Evolutionary conservation across 352 stramenopile genomes (phyloP), one percentile per base, ranked within the genome.

Genomic region (Phytophthora foliorum): DNA sequence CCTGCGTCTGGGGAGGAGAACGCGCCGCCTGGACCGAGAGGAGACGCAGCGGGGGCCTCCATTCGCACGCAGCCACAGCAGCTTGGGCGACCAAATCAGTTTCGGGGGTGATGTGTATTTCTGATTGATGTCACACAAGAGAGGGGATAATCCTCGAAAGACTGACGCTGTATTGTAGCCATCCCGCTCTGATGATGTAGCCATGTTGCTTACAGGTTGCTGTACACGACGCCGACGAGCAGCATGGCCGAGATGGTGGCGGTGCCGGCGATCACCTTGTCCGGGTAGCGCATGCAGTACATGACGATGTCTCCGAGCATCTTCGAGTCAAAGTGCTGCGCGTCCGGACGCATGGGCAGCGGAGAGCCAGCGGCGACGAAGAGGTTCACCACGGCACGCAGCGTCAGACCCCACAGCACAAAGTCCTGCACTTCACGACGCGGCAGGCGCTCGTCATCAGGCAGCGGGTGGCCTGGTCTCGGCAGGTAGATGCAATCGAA

Each of bases 371-470:
- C 82, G 16, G 75, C 55, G 6, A 49, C 8, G 46, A 92, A 84
- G 13, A 96, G 46, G 17, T 88, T 69, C 24, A 78, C 66, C 44
- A 94, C 74, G 51, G 90, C 91, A 54, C 81, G 82, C 38, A 94
- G 78, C 29, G 88, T 96, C 49, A 96, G 70, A 0, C 88, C 88
- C 88, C 88, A 96, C n/a, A 96, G 67, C 29, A 96, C 81, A 57
- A 94, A 96, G 66, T 96, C 86, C 31, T 90, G 59, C 29, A 72
- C 64, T 19, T 80, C 62, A 48, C 88, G 85, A 56, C 56, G 61
- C 25, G 78, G 50, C 1, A 73, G 50, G 27, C 50, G 45, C 10
- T 89, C 84, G 4, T 84, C 75, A 46, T 90, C 84, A 7, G 75
- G 74, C 4, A 31, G 31, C 24, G 61, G 27, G 36, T 82, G 65